Evolutionary conservation across 352 stramenopile species (phyloP), one percentile per base, ranked within the genome.

Genomic region (Pythium biforme): DNA sequence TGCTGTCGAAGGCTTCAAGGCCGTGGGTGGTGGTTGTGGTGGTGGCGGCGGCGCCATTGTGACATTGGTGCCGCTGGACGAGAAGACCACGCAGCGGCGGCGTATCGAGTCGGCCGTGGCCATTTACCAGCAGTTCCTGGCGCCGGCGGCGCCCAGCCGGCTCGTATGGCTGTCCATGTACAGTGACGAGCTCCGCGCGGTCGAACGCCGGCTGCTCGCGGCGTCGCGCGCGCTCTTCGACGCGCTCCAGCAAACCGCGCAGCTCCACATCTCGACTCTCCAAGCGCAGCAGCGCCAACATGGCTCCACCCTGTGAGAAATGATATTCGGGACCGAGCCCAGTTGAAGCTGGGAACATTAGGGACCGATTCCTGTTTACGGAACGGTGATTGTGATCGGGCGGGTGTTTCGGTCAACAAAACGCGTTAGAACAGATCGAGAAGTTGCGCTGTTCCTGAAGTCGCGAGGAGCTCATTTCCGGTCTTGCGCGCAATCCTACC

Each of bases 121-220:
- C 3, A 88, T 90, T 59, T 78, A 73, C 47, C 65, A 78, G 37
- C 59, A 83, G 39, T 89, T 88, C 39, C 59, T 89, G 7, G n/a
- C 37, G 0, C 48, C 54, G 0, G 29, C 39, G 0, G 47, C 51
- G 4, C 45, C 60, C 31, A 37, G 12, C 11, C 59, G 69, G 4
- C 59, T 86, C 5, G 41, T 50, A 17, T 90, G 81, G 79, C 52
- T 89, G 12, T 56, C 70, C 25, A 79, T 86, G 77, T 86, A 89
- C 55, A 60, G 74, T 19, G 67, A 76, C 0, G 70, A 83, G 27
- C 63, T 89, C 20, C 55, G 33, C 33, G 41, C 62, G 1, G 63
- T 90, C 1, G 65, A 50, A 40, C 45, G 64, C 51, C 55, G 69
- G 1, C 59, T 90, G 17, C 26, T 55, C 12, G 27, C 33, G 1